These are phyloP conservation scores for Filosporella fistucella DNA, from an alignment of 495 filamentous ascomycete genomes.

Conservation along the genomic window DNA sequence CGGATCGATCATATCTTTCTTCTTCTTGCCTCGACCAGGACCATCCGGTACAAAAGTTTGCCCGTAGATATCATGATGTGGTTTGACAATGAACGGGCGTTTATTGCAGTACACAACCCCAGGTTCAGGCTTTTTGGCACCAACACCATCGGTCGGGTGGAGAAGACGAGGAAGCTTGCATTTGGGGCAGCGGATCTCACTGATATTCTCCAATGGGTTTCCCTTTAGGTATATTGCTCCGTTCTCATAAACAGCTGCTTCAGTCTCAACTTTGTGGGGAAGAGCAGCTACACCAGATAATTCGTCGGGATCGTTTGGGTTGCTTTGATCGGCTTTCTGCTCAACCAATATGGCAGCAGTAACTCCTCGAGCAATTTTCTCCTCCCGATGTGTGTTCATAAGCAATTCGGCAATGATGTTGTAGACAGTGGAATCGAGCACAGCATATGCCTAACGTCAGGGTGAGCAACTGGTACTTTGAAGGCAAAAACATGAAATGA, in stretches of 20 bases:
- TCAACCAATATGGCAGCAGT: conserved; percentile 70
- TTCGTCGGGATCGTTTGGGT: conserved; percentile 28
- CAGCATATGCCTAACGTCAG: conserved; percentile 38
- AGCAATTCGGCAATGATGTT: conserved; percentile 70
- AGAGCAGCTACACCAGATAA: conserved; percentile 23
- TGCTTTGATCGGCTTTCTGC: conserved; percentile 36
- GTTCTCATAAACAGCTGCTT: conserved; percentile 67
- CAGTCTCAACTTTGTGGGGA: conserved; percentile 52
- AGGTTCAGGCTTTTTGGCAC: conserved; percentile 54
- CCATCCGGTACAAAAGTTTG: conserved; percentile 61
- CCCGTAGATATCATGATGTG: conserved; percentile 78
- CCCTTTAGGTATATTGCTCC: conserved; percentile 69
- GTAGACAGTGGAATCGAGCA: conserved; percentile 65
- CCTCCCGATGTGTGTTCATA: conserved; percentile 66
- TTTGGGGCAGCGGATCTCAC: conserved; percentile 61
- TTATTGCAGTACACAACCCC: conserved; percentile 70
- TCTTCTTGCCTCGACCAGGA: conserved; percentile 53
- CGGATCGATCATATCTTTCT: conserved; percentile 42
- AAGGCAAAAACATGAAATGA: conserved; percentile 5
- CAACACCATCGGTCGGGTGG: conserved; percentile 58
- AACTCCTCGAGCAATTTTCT: conserved; percentile 66
- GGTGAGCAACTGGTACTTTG: conserved; percentile 17
- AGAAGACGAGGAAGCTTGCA: conserved; percentile 62
- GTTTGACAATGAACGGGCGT: conserved; percentile 66
- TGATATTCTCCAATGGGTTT: conserved; percentile 66